Conservation (phyloP, 1,284 basidiomycete species). For the Moniliella sp. region DNA sequence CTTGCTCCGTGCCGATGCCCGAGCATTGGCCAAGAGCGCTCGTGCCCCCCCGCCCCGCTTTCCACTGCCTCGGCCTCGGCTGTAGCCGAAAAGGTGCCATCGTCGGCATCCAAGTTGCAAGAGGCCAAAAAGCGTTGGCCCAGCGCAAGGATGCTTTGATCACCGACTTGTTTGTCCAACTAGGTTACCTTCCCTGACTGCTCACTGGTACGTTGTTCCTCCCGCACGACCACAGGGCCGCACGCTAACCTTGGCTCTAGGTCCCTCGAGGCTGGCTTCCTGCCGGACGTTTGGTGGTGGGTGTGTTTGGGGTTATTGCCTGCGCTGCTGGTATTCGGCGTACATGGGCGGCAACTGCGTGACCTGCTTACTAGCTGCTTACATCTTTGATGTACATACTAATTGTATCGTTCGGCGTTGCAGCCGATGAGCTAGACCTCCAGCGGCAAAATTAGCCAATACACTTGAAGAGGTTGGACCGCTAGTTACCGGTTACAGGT, state of each 20-base stretch:
- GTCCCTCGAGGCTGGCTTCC: slow-evolving; percentile 37
- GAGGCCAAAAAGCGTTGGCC: slow-evolving; percentile 21
- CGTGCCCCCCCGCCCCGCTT: too few species aligned
- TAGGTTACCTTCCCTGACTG: slow-evolving; percentile 55
- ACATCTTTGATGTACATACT: too few species aligned
- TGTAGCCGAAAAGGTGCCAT: not conserved
- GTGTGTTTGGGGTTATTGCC: slow-evolving; percentile 29
- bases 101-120: not conserved
- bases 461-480: too few species aligned
- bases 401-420: too few species aligned
- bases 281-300: slow-evolving; percentile 27
- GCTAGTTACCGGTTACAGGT: too few species aligned
- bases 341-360: slow-evolving; percentile 20
- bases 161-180: slow-evolving; percentile 52
- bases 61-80: too few species aligned
- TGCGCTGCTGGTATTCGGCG: slow-evolving; percentile 17
- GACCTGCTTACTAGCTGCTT: slow-evolving; percentile 1
- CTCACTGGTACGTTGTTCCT: too few species aligned
- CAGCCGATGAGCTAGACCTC: too few species aligned
- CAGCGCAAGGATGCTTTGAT: slow-evolving; percentile 47
- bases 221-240: too few species aligned
- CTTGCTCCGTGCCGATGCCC: slow-evolving; percentile 21
- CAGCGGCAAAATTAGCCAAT: too few species aligned
- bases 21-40: slow-evolving; percentile 9
- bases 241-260: too few species aligned